phyloP scores from a whole-genome alignment of 2,329 filamentous ascomycete genomes.

The Colletotrichum chrysophilum region DNA sequence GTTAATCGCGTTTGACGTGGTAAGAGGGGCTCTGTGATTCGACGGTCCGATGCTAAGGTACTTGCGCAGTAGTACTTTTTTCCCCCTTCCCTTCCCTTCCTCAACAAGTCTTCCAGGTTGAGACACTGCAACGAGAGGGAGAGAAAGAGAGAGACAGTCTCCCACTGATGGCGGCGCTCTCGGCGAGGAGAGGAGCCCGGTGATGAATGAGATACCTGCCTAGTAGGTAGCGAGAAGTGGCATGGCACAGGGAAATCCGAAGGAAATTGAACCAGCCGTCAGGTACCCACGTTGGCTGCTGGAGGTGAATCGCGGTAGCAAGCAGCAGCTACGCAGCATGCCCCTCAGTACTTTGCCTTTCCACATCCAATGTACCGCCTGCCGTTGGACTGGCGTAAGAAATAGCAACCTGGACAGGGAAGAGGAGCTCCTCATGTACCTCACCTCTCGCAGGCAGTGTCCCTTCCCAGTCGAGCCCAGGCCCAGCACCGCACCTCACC shows the following conservation, averaged over 20 bases:
- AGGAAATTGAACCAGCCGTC: background rate
- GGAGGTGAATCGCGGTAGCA: background rate
- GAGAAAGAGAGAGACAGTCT: background rate
- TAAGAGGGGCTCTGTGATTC: constrained; percentile 7
- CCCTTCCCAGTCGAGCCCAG: background rate
- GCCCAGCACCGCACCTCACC: background rate
- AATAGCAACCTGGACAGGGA: background rate
- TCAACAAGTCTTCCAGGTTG: constrained; percentile 2
- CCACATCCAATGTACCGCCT: background rate
- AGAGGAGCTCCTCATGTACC: constrained; percentile 5
- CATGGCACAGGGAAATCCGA: background rate
- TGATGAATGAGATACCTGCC: background rate
- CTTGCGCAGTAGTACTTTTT: background rate
- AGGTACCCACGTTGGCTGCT: background rate
- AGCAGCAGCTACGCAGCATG: background rate
- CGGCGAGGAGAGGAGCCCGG: background rate
- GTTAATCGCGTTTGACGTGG: constrained; percentile 15
- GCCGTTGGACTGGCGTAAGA: background rate
- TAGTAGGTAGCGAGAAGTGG: background rate
- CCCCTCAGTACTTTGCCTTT: background rate
- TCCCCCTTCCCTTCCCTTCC: background rate
- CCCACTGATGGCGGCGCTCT: background rate
- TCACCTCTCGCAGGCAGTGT: background rate
- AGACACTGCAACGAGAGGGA: background rate
- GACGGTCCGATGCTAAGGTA: background rate